Evolutionary conservation across 2,329 filamentous ascomycete genomes (phyloP).

Genomic region (Hypomyces rosellus): DNA sequence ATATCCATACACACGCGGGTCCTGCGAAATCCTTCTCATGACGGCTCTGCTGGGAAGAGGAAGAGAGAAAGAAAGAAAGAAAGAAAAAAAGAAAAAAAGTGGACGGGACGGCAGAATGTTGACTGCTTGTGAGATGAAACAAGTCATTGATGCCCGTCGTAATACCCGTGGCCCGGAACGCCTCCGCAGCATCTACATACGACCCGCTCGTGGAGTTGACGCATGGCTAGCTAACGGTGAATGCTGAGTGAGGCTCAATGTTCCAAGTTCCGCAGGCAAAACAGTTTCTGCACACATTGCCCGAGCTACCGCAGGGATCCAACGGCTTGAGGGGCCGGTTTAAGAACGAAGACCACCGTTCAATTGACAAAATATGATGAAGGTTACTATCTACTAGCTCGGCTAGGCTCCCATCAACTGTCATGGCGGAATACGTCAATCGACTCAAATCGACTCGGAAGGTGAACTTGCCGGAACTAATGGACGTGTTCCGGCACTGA

Average conservation of each 20-base stretch:
- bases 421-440: too few relatives aligned
- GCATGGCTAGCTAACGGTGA: neutral
- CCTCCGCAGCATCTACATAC: neutral
- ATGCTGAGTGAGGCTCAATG: constrained; percentile 7
- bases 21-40: neutral
- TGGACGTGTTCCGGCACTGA: too few relatives aligned
- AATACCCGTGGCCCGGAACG: neutral
- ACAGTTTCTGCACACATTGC: too few relatives aligned
- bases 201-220: neutral
- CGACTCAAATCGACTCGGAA: too few relatives aligned
- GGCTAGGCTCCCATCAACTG: too few relatives aligned
- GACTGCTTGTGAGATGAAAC: neutral
- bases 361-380: too few relatives aligned
- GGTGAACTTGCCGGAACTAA: too few relatives aligned
- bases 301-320: too few relatives aligned
- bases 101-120: neutral
- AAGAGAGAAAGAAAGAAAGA: too few relatives aligned
- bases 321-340: constrained; percentile 16
- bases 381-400: too few relatives aligned
- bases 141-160: neutral
- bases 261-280: too few relatives aligned
- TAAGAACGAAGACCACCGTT: neutral
- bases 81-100: neutral
- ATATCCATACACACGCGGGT: neutral
- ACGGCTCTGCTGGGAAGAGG: too few relatives aligned